Evolutionary conservation across 2,329 filamentous ascomycete genomes (phyloP), one percentile per base, ranked within the genome.

Genomic region (Penicillium janthinellum): DNA sequence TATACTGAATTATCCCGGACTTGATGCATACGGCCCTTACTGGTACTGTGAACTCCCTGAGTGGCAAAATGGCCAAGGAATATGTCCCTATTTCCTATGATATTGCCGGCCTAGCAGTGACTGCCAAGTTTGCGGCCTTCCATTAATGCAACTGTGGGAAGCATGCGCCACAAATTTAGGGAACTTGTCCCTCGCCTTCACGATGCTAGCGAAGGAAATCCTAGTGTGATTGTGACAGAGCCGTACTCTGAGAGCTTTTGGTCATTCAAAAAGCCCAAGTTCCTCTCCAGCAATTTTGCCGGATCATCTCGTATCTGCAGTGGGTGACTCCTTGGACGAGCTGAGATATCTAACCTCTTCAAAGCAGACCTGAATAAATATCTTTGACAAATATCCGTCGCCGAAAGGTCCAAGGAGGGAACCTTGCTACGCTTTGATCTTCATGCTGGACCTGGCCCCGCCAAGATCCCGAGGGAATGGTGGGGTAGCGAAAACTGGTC

Each of bases 241-340:
- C 65, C 47, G 48, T 57, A 25, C 20, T 34, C 25, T 56, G 64
- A 54, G 44, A 75, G 72, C 51, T 71, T 73, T 54, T 62, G 58
- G 41, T 57, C 59, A 35, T 62, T 15, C 15, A 45, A 45, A 14
- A 60, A 63, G 15, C 65, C 60, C 7, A 38, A 54, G 17, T 71
- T 70, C 7, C 73, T 71, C 10, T 70, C 41, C n/a, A 67, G 64
- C 28, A 60, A 69, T 5, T 65, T 64, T 1, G 67, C 75, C 25
- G 77, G 76, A 8, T 64, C 63, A 6, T 64, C 67, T 4, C 70
- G 67, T 12, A 59, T 74, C 2, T 71, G 72, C 5, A 71, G 72
- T 0, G 75, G 71, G 38, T 73, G 76, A 11, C 64, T 79, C 4
- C 57, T 79, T 0, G 76, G 77, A 4, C 64, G 66, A 1, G 60